Conservation (phyloP, 2,329 filamentous ascomycete genomes). For the Phialophora tarda region DNA sequence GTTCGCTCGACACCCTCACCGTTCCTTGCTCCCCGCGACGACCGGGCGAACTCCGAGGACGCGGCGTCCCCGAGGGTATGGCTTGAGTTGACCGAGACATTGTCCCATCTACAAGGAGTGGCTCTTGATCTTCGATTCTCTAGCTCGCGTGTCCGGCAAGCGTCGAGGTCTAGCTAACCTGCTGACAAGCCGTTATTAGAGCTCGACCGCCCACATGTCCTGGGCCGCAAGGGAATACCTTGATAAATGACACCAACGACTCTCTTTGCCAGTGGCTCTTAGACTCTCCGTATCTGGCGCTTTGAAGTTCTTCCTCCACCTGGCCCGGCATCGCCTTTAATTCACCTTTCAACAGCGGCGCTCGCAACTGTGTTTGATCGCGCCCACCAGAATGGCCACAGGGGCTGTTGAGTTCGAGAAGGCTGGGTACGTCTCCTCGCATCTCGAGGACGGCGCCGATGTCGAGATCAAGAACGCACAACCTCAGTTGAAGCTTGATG, state of each 20-base stretch:
- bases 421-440: background rate
- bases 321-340: background rate
- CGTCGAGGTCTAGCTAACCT: background rate
- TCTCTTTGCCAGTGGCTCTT: background rate
- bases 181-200: background rate
- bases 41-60: background rate
- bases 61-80: background rate
- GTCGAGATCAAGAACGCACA: slow-evolving; percentile 8
- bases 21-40: background rate
- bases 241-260: background rate
- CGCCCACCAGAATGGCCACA: background rate
- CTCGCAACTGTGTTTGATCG: background rate
- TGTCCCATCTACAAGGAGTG: background rate
- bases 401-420: background rate
- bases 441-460: slow-evolving; percentile 11
- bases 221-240: background rate
- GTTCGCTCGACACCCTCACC: background rate
- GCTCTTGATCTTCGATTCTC: background rate
- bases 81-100: background rate
- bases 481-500: slow-evolving; percentile 15
- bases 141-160: background rate
- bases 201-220: background rate
- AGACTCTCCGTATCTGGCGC: background rate
- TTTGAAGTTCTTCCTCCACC: background rate
- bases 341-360: background rate